Percentiles rank a stretch among this genome's conserved stretches.
These are phyloP conservation scores for Kokia cookei DNA, from an alignment of 441 rosid genomes.

Conservation along the genomic window DNA sequence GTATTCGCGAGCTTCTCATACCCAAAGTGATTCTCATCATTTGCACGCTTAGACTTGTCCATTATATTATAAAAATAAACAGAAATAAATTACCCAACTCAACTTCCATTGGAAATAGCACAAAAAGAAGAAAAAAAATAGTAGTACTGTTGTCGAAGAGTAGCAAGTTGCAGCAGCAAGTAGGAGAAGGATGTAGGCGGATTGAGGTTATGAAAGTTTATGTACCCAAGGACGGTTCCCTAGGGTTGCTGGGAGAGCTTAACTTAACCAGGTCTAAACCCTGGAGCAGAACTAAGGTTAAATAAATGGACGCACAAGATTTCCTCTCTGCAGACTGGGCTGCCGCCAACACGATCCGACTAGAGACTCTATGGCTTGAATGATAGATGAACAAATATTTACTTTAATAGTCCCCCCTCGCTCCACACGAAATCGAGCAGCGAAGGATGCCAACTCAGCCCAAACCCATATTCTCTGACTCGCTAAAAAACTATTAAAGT, in stretches of 20 bases:
- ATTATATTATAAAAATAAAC: neutral
- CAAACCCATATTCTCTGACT: too few species aligned
- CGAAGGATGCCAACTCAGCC: too few species aligned
- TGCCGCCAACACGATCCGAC: neutral
- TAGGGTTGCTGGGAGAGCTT: neutral
- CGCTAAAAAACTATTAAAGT: too few species aligned
- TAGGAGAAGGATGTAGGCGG: neutral
- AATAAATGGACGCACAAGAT: conserved; percentile 4
- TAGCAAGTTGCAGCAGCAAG: neutral
- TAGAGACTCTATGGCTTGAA: neutral
- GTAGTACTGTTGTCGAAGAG: neutral
- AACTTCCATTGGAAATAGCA: neutral
- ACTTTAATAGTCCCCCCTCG: too few species aligned
- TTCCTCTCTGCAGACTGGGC: neutral
- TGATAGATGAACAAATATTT: too few species aligned
- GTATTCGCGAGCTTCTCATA: conserved; percentile 22
- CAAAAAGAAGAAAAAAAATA: neutral
- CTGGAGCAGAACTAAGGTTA: neutral
- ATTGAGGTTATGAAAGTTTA: neutral
- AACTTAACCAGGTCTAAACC: neutral
- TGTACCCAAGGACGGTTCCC: neutral
- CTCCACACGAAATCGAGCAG: too few species aligned
- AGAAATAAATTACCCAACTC: neutral
- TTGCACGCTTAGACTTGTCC: neutral
- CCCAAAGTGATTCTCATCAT: conserved; percentile 23